Evolutionary conservation across 1,284 basidiomycete species (phyloP).

Genomic region (Cryptococcus sp.): DNA sequence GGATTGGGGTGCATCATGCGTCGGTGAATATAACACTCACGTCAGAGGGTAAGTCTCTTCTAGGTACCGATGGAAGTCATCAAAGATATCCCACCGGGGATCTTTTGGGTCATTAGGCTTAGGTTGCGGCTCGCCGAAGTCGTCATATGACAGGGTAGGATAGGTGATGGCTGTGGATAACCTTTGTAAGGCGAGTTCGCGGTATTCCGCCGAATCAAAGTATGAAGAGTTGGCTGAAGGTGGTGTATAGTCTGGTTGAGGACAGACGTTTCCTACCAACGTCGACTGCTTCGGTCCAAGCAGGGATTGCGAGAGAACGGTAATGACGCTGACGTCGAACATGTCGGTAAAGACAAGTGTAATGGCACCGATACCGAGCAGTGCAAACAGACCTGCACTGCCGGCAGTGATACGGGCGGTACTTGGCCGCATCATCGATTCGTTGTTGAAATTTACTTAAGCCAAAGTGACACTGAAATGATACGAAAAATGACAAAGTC

Average conservation of each 20-base stretch:
- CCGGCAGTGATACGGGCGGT: no score
- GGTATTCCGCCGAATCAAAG: constrained; percentile 4
- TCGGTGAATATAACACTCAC: background rate
- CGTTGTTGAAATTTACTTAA: no score
- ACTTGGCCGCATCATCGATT: no score
- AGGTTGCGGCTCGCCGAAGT: constrained; percentile 12
- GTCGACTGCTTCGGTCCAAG: no score
- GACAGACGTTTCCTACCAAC: background rate
- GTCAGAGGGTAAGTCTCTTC: constrained; percentile 11
- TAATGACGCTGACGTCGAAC: no score
- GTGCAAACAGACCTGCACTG: no score
- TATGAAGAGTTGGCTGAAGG: constrained; percentile 2
- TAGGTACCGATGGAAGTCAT: constrained; percentile 11
- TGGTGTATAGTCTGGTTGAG: constrained; percentile 1
- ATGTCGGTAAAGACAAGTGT: no score
- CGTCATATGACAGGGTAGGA: constrained; percentile 16
- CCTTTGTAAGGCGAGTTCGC: background rate
- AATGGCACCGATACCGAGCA: no score
- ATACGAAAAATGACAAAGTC: no score
- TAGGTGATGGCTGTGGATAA: constrained; percentile 1
- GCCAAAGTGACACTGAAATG: no score
- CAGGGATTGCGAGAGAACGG: no score
- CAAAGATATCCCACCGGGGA: constrained; percentile 15
- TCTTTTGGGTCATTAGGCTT: background rate
- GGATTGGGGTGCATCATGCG: background rate